Evolutionary conservation across 1,284 basidiomycete genomes (phyloP), one percentile per base, ranked within the genome.

Genomic region (Anthracocystis walkeri): DNA sequence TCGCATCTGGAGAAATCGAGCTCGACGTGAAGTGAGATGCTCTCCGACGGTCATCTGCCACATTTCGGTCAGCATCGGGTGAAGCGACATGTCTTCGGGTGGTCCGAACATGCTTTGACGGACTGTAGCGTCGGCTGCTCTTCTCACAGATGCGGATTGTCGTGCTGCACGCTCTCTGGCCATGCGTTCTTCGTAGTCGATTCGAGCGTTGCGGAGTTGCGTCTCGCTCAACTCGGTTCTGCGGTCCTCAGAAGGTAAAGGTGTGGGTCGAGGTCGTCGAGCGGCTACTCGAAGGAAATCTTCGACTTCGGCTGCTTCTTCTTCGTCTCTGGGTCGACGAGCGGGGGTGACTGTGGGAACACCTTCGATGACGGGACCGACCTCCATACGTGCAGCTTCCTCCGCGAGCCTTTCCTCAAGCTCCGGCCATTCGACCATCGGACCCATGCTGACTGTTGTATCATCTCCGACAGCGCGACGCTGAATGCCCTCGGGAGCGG

Each of bases 21-120:
- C 61, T 46, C 69, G 41, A 8, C 58, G 50, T 2, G 65, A 51
- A 6, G 23, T n/a, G 11, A 77, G 18, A 11, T 56, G 53, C 16
- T 67, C 56, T 20, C 63, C 59, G 12, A 74, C 60, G 11, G 70
- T 77, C 29, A 40, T 25, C 23, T 56, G 20, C 75, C 75, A 77
- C 20, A 77, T 12, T 0, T 74, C 63, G 7, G 42, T 20, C 16
- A 77, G 49, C 38, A 48, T 11, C 12, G 65, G 59, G n/a, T 61
- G 7, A 11, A 55, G 48, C 14, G 57, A 27, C 10, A 77, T n/a
- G 10, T 64, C 70, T 16, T 40, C 18, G n/a, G 75, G 75, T n/a
- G 70, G 63, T 5, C 12, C 50, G 16, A 64, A 61, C 27, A 77
- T 58, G 38, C 60, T 45, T 8, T 14, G 18, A 10, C 51, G 63